These are phyloP conservation scores for Colletotrichum tabaci DNA, from an alignment of 2,329 filamentous ascomycete genomes.

Conservation along the genomic window DNA sequence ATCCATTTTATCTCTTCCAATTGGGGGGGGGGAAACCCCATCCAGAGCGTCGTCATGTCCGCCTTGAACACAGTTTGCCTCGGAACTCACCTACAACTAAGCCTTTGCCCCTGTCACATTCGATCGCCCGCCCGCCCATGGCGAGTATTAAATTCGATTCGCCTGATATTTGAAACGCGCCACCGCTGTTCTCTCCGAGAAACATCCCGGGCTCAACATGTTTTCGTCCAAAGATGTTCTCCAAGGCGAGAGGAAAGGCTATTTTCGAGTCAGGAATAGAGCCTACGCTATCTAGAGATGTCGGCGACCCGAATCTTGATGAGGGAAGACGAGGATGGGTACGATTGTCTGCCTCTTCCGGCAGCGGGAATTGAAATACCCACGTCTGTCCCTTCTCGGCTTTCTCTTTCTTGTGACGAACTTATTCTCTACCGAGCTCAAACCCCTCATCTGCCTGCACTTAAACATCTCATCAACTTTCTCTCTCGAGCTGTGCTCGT, in stretches of 20 bases:
- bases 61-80: not conserved
- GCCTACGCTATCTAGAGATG: slow-evolving; percentile 28
- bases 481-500: slow-evolving; percentile 26
- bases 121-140: slow-evolving; percentile 2
- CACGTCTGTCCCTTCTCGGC: not conserved
- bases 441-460: slow-evolving; percentile 12
- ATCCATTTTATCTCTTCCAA: not conserved
- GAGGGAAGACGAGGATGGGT: no score
- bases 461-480: not conserved
- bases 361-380: slow-evolving; percentile 26
- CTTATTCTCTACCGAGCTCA: not conserved
- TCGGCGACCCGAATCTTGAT: not conserved
- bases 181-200: not conserved
- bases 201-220: not conserved
- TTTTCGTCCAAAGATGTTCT: slow-evolving; percentile 5
- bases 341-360: not conserved
- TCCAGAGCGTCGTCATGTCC: not conserved
- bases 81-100: not conserved
- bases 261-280: slow-evolving; percentile 17
- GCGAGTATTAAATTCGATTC: slow-evolving; percentile 25
- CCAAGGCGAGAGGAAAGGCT: slow-evolving; percentile 6
- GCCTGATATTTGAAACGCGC: slow-evolving; percentile 20
- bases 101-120: slow-evolving; percentile 1
- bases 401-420: not conserved
- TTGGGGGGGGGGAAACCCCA: not conserved